These are phyloP conservation scores for Wolfiporia cocos DNA, from an alignment of 1,284 basidiomycete genomes.

Conservation along the genomic window DNA sequence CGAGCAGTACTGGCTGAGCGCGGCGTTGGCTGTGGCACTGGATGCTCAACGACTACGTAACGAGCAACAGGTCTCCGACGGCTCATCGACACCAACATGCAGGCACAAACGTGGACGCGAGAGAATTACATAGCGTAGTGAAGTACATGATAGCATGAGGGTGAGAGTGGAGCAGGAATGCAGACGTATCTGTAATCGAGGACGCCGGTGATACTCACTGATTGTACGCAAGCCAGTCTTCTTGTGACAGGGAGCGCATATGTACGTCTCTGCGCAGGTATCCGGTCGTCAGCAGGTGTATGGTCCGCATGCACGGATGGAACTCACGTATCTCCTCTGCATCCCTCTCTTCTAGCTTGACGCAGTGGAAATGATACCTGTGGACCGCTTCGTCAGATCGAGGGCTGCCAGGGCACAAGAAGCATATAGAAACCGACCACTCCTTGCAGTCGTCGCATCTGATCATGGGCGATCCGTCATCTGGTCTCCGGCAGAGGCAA, in stretches of 20 bases:
- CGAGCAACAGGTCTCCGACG: slow-evolving; percentile 3
- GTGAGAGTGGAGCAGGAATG: too few species aligned
- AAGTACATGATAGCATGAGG: slow-evolving; percentile 24
- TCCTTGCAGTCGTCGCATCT: slow-evolving; percentile 64
- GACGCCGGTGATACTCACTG: slow-evolving; percentile 60
- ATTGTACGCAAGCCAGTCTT: slow-evolving; percentile 61
- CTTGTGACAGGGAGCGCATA: slow-evolving; percentile 63
- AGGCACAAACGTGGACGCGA: slow-evolving; percentile 1
- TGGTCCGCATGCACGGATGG: neutral
- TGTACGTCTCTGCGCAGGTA: slow-evolving; percentile 48
- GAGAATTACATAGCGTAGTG: slow-evolving; percentile 21
- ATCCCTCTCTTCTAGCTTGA: slow-evolving; percentile 50
- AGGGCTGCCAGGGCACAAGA: slow-evolving; percentile 2
- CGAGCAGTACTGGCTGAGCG: neutral
- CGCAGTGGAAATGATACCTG: slow-evolving; percentile 76
- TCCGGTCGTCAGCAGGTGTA: slow-evolving; percentile 1
- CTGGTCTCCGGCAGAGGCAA: slow-evolving; percentile 56
- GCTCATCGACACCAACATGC: slow-evolving; percentile 6
- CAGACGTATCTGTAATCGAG: too few species aligned
- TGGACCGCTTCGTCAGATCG: slow-evolving; percentile 3
- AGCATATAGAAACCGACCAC: slow-evolving; percentile 64
- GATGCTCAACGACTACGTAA: too few species aligned
- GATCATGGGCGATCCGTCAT: slow-evolving; percentile 82
- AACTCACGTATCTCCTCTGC: slow-evolving; percentile 68
- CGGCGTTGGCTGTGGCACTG: slow-evolving; percentile 1